Evolutionary conservation across 1,284 basidiomycete genomes (phyloP).

Genomic region (Sporisorium iseilematis-ciliati): DNA sequence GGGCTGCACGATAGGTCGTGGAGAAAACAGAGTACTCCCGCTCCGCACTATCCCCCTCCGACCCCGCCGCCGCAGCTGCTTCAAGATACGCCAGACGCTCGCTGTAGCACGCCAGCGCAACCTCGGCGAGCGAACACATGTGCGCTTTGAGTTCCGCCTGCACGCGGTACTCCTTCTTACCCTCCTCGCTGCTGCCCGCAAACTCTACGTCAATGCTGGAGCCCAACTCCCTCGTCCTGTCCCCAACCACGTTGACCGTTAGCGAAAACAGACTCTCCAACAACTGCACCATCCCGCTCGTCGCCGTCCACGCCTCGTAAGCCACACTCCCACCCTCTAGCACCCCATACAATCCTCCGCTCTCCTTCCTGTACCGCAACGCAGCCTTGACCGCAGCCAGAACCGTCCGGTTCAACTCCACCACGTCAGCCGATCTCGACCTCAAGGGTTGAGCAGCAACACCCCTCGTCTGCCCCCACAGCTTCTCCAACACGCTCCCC

Average conservation of each 20-base stretch:
- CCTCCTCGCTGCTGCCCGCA: conserved; percentile 53
- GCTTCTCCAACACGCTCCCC: conserved; percentile 34
- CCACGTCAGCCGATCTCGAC: conserved; percentile 22
- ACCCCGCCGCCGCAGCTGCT: conserved; percentile 28
- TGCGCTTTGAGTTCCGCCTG: conserved; percentile 74
- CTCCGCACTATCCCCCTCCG: conserved; percentile 23
- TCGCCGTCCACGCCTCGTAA: conserved; percentile 84
- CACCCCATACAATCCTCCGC: conserved; percentile 81
- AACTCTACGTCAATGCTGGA: conserved; percentile 69
- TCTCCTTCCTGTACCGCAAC: conserved; percentile 79
- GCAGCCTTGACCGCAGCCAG: conserved; percentile 80
- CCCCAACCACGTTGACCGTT: conserved; percentile 74
- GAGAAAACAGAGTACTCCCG: conserved; percentile 76
- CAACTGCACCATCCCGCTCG: conserved; percentile 77
- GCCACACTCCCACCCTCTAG: conserved; percentile 68
- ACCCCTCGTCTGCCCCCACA: conserved; percentile 33
- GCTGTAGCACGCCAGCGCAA: conserved; percentile 68
- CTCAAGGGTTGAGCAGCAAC: conserved; percentile 26
- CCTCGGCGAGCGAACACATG: conserved; percentile 77
- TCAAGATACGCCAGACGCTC: conserved; percentile 70
- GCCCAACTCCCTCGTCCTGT: conserved; percentile 73
- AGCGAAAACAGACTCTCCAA: conserved; percentile 80
- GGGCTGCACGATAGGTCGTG: conserved; percentile 77
- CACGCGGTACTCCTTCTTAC: conserved; percentile 55
- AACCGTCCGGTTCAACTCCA: conserved; percentile 80